Evolutionary conservation across 2,329 filamentous ascomycete genomes (phyloP).

Genomic region (Ceratocystis huliohia): DNA sequence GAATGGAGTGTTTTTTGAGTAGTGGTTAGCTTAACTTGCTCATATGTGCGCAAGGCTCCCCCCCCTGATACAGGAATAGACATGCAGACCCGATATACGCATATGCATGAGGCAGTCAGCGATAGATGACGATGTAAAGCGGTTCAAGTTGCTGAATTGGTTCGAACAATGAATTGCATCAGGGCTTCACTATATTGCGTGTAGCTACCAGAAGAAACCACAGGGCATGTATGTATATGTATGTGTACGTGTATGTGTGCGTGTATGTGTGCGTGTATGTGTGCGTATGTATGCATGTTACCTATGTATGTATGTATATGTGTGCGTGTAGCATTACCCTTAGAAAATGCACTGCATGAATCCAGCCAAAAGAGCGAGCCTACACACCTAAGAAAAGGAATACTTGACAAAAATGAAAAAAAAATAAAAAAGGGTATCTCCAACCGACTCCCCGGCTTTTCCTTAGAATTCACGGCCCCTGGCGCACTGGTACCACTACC

Average conservation of each 20-base stretch:
- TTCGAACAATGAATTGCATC: not conserved
- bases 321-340: not conserved
- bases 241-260: not conserved
- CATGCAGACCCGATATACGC: not conserved
- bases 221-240: not conserved
- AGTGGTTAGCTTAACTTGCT: conserved; percentile 9
- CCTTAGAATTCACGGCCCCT: not conserved
- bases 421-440: not conserved
- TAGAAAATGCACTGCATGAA: not conserved
- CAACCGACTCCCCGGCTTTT: not conserved
- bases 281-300: not conserved
- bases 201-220: not conserved
- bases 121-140: not conserved
- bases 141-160: not conserved
- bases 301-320: not conserved
- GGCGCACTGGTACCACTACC: not conserved
- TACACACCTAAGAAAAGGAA: not conserved
- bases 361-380: too few species aligned
- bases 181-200: not conserved
- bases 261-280: not conserved
- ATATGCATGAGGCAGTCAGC: not conserved
- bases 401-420: not conserved
- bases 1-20: not conserved
- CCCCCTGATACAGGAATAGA: not conserved
- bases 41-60: conserved; percentile 6